These are phyloP conservation scores for Colletotrichum spinosum DNA, from an alignment of 2,329 filamentous ascomycete genomes.

Conservation along the genomic window DNA sequence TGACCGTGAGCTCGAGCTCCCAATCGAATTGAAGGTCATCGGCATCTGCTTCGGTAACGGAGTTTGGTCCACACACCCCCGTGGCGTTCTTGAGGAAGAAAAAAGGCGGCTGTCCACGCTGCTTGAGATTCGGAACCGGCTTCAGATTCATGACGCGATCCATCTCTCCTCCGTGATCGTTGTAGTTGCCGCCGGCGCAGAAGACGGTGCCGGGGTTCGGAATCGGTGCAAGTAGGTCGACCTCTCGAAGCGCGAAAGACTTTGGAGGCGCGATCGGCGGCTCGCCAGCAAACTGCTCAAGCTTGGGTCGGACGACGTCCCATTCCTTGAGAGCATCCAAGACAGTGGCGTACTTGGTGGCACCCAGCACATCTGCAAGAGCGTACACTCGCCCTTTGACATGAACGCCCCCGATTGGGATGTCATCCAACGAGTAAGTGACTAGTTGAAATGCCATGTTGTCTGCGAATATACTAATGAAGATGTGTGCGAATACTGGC, in stretches of 20 bases:
- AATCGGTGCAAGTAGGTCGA: not conserved
- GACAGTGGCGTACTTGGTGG: not conserved
- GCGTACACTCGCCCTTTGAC: no score
- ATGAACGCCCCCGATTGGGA: no score
- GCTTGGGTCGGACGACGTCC: not conserved
- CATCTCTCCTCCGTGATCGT: constrained; percentile 1
- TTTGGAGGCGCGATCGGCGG: not conserved
- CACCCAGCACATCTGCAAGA: no score
- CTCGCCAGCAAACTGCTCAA: not conserved
- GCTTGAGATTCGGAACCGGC: not conserved
- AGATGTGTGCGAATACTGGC: no score
- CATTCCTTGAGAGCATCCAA: not conserved
- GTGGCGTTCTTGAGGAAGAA: constrained; percentile 7
- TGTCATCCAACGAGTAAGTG: no score
- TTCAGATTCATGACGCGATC: not conserved
- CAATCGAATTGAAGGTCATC: not conserved
- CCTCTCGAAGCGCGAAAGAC: not conserved
- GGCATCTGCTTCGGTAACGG: not conserved
- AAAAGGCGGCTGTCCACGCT: constrained; percentile 1
- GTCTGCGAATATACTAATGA: no score
- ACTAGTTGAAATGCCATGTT: no score
- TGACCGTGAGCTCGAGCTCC: constrained; percentile 1
- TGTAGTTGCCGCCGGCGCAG: constrained; percentile 3
- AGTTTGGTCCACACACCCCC: constrained; percentile 1
- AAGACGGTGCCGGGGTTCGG: not conserved